Conservation (phyloP, 345 rosid species). For the Euphorbia pulcherrima region DNA sequence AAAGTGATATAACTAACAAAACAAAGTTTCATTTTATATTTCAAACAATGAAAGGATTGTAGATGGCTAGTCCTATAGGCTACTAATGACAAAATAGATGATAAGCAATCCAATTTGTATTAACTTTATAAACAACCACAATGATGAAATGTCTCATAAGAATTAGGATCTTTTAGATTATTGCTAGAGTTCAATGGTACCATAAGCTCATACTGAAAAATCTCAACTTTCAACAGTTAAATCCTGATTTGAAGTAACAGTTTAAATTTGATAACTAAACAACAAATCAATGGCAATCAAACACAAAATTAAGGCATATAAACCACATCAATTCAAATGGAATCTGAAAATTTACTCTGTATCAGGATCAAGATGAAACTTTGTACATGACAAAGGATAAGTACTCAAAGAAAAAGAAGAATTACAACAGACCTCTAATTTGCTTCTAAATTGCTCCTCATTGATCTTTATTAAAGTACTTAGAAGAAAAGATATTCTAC, state of each 20-base stretch:
- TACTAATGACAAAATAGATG: neutral
- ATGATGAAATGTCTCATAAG: neutral
- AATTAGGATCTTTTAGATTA: neutral
- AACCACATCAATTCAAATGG: neutral
- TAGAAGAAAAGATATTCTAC: slow-evolving; percentile 65
- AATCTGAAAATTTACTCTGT: slow-evolving; percentile 17
- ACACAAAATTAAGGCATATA: neutral
- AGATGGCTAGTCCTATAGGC: neutral
- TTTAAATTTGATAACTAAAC: neutral
- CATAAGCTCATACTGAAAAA: neutral
- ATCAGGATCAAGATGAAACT: slow-evolving; percentile 29
- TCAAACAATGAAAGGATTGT: too few species aligned
- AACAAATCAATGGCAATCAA: neutral
- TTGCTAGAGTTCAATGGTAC: neutral
- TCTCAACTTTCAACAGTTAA: neutral
- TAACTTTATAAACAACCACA: too few species aligned
- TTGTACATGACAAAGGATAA: slow-evolving; percentile 56
- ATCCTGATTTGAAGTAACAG: neutral
- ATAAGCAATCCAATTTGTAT: too few species aligned
- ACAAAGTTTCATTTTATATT: too few species aligned
- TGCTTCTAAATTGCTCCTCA: slow-evolving; percentile 45
- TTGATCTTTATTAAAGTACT: slow-evolving; percentile 56
- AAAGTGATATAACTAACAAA: too few species aligned
- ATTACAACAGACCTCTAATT: slow-evolving; percentile 65
- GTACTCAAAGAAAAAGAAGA: slow-evolving; percentile 55